Percentiles rank a stretch among this genome's conserved stretches.
Evolutionary conservation across 2,329 filamentous ascomycete species (phyloP).

Genomic region (Coniochaeta hoffmannii): DNA sequence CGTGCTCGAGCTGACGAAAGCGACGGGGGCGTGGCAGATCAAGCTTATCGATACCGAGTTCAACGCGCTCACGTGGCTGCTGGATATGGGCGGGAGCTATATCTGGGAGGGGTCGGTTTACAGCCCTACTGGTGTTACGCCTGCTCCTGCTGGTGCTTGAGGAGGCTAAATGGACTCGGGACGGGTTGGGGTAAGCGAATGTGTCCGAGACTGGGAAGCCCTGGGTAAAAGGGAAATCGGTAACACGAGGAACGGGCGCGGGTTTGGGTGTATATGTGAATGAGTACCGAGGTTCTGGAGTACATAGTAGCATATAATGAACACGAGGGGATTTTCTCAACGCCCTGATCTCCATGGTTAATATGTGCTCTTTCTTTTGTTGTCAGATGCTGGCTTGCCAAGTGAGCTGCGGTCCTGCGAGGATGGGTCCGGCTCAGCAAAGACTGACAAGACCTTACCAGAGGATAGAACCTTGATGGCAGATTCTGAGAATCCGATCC

Average conservation of each 20-base stretch:
- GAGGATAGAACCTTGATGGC: no score
- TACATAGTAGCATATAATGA: neutral
- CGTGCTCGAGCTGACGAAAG: constrained; percentile 19
- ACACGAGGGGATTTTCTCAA: neutral
- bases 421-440: no score
- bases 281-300: neutral
- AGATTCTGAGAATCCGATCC: no score
- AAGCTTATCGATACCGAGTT: constrained; percentile 22
- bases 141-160: neutral
- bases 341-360: neutral
- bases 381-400: neutral
- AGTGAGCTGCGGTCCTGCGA: no score
- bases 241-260: neutral
- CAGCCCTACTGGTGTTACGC: neutral
- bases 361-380: neutral
- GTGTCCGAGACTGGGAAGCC: neutral
- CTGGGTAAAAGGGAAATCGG: neutral
- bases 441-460: no score
- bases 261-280: neutral
- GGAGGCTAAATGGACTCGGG: neutral
- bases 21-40: constrained; percentile 21
- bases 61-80: constrained; percentile 21
- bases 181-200: neutral
- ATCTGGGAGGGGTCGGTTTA: constrained; percentile 15
- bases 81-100: constrained; percentile 23